Conservation (phyloP, 2,329 filamentous ascomycete genomes). For the Pestalotiopsis sp. region DNA sequence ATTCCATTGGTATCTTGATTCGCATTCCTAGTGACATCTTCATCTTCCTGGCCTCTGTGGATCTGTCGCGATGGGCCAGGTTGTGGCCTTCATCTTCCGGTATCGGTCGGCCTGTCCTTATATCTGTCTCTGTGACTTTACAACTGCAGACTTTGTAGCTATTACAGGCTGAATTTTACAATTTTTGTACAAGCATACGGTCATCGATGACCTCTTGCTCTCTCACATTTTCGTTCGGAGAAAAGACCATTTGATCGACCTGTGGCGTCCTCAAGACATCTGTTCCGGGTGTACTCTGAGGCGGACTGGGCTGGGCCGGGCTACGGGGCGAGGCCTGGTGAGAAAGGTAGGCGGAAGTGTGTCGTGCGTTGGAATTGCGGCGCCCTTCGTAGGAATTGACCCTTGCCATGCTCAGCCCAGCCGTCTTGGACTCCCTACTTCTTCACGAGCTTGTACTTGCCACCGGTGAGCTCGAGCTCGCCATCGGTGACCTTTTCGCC, state of each 20-base stretch:
- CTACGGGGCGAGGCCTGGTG: constrained; percentile 48
- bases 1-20: no score
- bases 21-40: no score
- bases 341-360: constrained; percentile 52
- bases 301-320: constrained; percentile 42
- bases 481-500: constrained; percentile 74
- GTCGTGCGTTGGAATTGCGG: constrained; percentile 52
- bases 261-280: constrained; percentile 37
- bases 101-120: no score
- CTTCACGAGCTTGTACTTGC: constrained; percentile 69
- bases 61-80: no score
- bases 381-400: no score
- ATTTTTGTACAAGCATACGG: no score
- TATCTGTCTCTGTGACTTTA: no score
- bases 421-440: constrained; percentile 39
- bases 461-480: constrained; percentile 69
- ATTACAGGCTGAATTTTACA: no score
- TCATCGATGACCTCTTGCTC: constrained; percentile 68
- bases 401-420: no score
- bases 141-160: no score
- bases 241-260: constrained; percentile 61
- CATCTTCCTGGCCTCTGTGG: no score
- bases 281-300: constrained; percentile 38
- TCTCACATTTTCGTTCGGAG: constrained; percentile 68
- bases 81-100: no score